Percentiles rank a stretch among this genome's conserved stretches.
These are phyloP conservation scores for Orbilia javanica DNA, from an alignment of 2,329 filamentous ascomycete species.

Conservation along the genomic window DNA sequence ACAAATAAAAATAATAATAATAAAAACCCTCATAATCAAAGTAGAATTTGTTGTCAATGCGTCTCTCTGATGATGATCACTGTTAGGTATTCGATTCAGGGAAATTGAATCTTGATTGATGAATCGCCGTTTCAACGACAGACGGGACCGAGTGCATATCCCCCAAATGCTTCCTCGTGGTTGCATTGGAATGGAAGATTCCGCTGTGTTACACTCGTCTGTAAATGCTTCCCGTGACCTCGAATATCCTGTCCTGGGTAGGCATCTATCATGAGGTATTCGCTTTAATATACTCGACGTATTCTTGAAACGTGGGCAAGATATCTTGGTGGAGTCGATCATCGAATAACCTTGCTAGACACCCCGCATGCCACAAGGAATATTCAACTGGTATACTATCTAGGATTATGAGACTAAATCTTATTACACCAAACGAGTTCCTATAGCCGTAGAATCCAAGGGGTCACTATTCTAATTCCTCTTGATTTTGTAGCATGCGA, in stretches of 20 bases:
- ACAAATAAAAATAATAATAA: no score
- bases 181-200: slow-evolving; percentile 2
- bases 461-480: background rate
- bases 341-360: background rate
- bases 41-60: slow-evolving; percentile 4
- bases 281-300: slow-evolving; percentile 14
- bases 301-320: slow-evolving; percentile 15
- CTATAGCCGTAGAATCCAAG: background rate
- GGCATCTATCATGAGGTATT: background rate
- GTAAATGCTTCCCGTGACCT: background rate
- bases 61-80: background rate
- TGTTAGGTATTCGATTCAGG: background rate
- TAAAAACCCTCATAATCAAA: background rate
- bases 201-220: slow-evolving; percentile 2
- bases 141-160: background rate
- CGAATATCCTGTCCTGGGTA: background rate
- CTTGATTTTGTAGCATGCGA: background rate
- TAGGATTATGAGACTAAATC: background rate
- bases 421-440: background rate
- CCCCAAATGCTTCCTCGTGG: background rate
- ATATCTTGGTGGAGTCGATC: slow-evolving; percentile 1
- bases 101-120: background rate
- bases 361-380: background rate
- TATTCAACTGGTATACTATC: background rate
- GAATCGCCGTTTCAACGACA: background rate